Evolutionary conservation across 768 basidiomycete species (phyloP), one percentile per base, ranked within the genome.

Genomic region (Lentinula boryana): DNA sequence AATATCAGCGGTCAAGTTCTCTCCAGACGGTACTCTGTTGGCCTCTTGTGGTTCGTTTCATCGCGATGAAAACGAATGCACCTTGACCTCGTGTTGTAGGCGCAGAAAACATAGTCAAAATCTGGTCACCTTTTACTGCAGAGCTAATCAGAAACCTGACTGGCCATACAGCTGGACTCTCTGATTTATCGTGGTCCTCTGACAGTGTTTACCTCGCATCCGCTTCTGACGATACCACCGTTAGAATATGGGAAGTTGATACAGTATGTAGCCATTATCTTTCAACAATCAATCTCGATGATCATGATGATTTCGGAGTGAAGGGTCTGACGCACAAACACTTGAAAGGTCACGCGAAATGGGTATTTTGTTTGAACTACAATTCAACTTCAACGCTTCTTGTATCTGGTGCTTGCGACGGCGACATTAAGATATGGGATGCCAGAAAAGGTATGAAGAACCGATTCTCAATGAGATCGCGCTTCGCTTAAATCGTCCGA

Each of bases 361-460:
- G 85, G 70, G 93, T 98, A 2, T 94, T 97, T 68, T 95, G 93
- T 68, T 78, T 98, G 13, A 93, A 95, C 67, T 98, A 93, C 72
- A 95, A 94, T 69, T 85, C 86, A 1, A 80, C 90, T 31, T 91
- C 91, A 6, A 94, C 94, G 63, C 76, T 98, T 21, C 81, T 98
- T 48, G 96, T 93, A 5, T 95, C 92, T 12, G 96, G 96, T 7
- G 88, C 89, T 0, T 95, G 92, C 68, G 96, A 98, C 63, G 94
- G 95, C 53, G 92, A 91, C 68, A 87, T 98, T 15, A 83, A 87
- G 64, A 87, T 99, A 69, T 98, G 96, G 95, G 93, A 97, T 68
- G 83, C 88, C 0, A 81, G 86, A 13, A 80, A 84, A 78, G 93
- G 94, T 93, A 38, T 52, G 43, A 75, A 62, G 13, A 12, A 32